phyloP scores from a whole-genome alignment of 73 alveolate species.

The Tetrahymena elliotti region DNA sequence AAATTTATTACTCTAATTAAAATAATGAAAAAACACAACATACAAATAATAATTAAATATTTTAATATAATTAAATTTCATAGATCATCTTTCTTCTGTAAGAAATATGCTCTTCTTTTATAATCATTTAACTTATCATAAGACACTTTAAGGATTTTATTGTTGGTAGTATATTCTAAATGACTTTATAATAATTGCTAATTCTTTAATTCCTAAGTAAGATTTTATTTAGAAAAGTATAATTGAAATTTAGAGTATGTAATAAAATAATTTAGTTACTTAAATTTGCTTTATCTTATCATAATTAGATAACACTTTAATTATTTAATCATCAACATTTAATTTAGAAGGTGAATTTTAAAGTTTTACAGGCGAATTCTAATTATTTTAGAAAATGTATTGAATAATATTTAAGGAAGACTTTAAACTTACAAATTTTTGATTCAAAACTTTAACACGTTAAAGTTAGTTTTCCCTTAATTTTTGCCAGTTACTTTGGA shows the following conservation, averaged over 20 bases:
- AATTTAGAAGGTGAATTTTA: neutral
- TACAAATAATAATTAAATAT: too few relatives aligned
- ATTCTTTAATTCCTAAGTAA: neutral
- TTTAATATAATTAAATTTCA: neutral
- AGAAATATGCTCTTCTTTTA: neutral
- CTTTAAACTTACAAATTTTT: neutral
- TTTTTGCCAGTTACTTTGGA: neutral
- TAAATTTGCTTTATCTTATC: neutral
- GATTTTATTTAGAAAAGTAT: too few relatives aligned
- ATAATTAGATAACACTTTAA: neutral
- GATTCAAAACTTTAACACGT: neutral
- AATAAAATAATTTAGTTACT: neutral
- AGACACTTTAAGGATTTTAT: neutral
- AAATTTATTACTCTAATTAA: too few relatives aligned
- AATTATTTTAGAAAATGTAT: neutral
- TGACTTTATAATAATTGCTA: neutral
- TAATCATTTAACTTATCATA: neutral
- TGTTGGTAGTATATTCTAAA: neutral
- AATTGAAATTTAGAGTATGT: too few relatives aligned
- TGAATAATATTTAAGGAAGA: neutral
- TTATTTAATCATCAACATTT: neutral
- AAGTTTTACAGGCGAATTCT: neutral
- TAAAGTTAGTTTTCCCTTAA: neutral
- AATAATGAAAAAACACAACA: too few relatives aligned
- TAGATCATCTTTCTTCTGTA: neutral